Conservation (phyloP, 2,329 filamentous ascomycete species). For the Coniochaeta prunicola region DNA sequence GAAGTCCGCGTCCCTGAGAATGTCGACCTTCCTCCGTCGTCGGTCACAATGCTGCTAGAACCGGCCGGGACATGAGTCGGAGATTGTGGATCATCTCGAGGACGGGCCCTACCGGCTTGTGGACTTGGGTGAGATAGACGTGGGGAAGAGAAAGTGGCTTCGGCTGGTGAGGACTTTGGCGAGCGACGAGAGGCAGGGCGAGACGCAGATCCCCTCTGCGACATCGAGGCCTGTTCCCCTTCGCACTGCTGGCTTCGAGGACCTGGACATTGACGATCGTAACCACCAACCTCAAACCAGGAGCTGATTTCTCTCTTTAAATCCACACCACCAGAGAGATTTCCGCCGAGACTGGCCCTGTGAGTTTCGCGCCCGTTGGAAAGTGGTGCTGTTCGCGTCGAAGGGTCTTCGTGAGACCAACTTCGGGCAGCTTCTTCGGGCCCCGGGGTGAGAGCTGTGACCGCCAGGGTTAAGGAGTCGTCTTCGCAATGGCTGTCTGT, state of each 20-base stretch:
- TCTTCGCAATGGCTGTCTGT: background rate
- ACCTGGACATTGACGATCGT: constrained; percentile 50
- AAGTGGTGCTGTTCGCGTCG: constrained; percentile 8
- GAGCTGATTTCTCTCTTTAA: constrained; percentile 11
- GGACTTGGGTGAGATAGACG: constrained; percentile 18
- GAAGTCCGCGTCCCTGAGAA: constrained; percentile 24
- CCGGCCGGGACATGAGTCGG: constrained; percentile 18
- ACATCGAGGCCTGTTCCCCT: constrained; percentile 58
- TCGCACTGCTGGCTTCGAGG: constrained; percentile 40
- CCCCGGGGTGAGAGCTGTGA: constrained; percentile 10
- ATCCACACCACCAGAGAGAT: constrained; percentile 10
- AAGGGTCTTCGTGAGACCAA: constrained; percentile 10
- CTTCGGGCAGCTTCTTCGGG: constrained; percentile 11
- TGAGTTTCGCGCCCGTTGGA: constrained; percentile 9
- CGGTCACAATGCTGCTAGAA: constrained; percentile 19
- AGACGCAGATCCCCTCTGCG: constrained; percentile 52
- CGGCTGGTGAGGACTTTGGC: background rate
- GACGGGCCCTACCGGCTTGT: constrained; percentile 19
- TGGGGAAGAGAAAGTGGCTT: constrained; percentile 8
- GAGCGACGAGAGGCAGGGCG: constrained; percentile 43
- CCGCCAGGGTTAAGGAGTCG: constrained; percentile 12
- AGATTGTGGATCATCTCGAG: constrained; percentile 21
- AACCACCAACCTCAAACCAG: constrained; percentile 13
- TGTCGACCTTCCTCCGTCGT: constrained; percentile 18
- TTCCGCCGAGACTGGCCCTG: constrained; percentile 6